phyloP scores from a whole-genome alignment of 352 stramenopile species.

The Pythium grandisporangium region DNA sequence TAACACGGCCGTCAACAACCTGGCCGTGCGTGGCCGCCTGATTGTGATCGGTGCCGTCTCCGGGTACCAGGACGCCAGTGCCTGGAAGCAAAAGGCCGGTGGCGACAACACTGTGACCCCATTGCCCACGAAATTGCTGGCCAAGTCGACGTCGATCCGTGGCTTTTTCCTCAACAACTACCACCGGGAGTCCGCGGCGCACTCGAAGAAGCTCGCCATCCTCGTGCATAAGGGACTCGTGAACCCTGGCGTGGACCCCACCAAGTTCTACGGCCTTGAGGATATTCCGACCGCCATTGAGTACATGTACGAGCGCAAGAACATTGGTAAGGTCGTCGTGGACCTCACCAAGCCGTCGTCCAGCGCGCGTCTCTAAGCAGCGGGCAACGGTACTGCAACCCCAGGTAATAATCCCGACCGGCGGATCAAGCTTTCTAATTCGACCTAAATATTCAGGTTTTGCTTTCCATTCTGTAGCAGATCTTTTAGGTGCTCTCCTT shows the following conservation, averaged over 20 bases:
- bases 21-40: constrained; percentile 21
- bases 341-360: constrained; percentile 11
- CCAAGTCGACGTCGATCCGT: constrained; percentile 30
- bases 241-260: constrained; percentile 26
- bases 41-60: constrained; percentile 34
- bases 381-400: no score
- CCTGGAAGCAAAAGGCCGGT: constrained; percentile 28
- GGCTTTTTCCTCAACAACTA: constrained; percentile 39
- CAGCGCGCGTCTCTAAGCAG: constrained; percentile 11
- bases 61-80: constrained; percentile 34
- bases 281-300: constrained; percentile 45
- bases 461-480: no score
- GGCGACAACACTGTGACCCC: constrained; percentile 12
- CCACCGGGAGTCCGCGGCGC: constrained; percentile 13
- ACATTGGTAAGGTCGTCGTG: constrained; percentile 78
- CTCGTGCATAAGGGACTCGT: constrained; percentile 30
- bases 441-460: no score
- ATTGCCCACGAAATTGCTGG: constrained; percentile 25
- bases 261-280: constrained; percentile 34
- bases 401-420: no score
- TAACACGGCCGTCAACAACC: constrained; percentile 19
- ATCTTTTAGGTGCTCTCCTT: no score
- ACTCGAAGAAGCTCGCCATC: constrained; percentile 30
- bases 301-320: constrained; percentile 49
- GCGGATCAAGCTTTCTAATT: no score